Evolutionary conservation across 352 stramenopile species (phyloP), one percentile per base, ranked within the genome.

Genomic region (Phytopythium helicoides): DNA sequence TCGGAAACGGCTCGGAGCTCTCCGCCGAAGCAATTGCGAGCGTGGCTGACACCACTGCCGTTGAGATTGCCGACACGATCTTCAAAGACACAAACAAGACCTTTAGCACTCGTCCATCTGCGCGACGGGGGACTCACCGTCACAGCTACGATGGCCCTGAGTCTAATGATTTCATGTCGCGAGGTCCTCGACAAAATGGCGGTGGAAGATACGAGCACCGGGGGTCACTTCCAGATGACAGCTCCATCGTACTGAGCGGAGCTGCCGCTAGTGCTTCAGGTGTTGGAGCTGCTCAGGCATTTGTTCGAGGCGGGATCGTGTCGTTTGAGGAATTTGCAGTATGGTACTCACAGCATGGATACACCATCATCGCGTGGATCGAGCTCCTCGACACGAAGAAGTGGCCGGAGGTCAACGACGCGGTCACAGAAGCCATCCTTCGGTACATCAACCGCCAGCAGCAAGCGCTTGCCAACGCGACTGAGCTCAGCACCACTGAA

Each of bases 1-100:
- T 97, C 21, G 96, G 94, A 49, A 97, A 97, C 45, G 87, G 81
- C 11, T 83, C 81, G 0, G 82, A 95, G 23, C 51, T 92, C 0
- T 95, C 82, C 21, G 82, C 82, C 6, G 81, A 93, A 67, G 81
- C 78, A 1, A 89, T 95, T 33, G 85, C 81, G 0, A 89, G 73
- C 52, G 80, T 95, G 16, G 83, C 75, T 3, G 85, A 95, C 52
- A 79, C 81, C 0, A 88, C 85, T 12, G 84, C 82, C 8, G 92
- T 92, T 26, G 76, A 85, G 47, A 95, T 95, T 38, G 78, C 81
- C 2, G 79, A 92, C 28, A 77, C 69, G 7, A 89, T 95, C 21
- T 95, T 95, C 59, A 85, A 81, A 46, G 85, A 93, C 44, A 89
- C 71, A 2, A 79, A 87, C 53, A 92, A 92, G 52, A 89, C 76